Evolutionary conservation across 257 asterid genomes (phyloP), one percentile per base, ranked within the genome.

Genomic region (Phtheirospermum japonicum): DNA sequence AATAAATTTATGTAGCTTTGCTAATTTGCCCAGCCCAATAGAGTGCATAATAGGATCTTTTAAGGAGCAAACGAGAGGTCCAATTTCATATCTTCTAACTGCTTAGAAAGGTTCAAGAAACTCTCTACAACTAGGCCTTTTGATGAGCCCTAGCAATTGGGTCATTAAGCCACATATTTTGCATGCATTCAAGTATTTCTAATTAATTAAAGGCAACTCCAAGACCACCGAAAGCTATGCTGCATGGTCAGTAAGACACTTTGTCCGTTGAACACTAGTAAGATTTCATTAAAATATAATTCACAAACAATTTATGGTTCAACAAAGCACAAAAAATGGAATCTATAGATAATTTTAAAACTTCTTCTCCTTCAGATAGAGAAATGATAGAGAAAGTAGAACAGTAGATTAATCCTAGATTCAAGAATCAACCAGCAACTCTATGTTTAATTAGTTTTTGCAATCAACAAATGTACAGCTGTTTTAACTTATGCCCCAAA

Each of bases 381-480:
- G 18, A 1, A 4, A 17, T 48, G 26, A 48, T 17, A 17, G 26
- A 48, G 9, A 48, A 17, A 5, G 54, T 42, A 48, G 54, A 48
- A 6, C 16, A 20, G 54, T 48, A 48, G 54, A 16, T 16, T 6
- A 48, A 6, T 48, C 26, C 54, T 48, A 48, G 54, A 48, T 48
- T 13, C 54, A 48, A 7, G 30, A 48, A 50, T 10, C 57, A 19
- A 50, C 31, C 28, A 50, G 32, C 32, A 50, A 18, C 30, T 50
- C 59, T 20, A 53, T 53, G 59, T 11, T 53, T 53, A 23, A 12
- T 23, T 26, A 10, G 37, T 53, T 53, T 53, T 39, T 17, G 30
- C 6, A 0, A 46, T 46, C 10, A 19, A 50, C 12, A 50, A 18
- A 50, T 9, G 13, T 50, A 7, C 0, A 2, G 5, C 28, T 20